These are phyloP conservation scores for Fusarium clavum DNA, from an alignment of 2,329 filamentous ascomycete species.

Conservation along the genomic window DNA sequence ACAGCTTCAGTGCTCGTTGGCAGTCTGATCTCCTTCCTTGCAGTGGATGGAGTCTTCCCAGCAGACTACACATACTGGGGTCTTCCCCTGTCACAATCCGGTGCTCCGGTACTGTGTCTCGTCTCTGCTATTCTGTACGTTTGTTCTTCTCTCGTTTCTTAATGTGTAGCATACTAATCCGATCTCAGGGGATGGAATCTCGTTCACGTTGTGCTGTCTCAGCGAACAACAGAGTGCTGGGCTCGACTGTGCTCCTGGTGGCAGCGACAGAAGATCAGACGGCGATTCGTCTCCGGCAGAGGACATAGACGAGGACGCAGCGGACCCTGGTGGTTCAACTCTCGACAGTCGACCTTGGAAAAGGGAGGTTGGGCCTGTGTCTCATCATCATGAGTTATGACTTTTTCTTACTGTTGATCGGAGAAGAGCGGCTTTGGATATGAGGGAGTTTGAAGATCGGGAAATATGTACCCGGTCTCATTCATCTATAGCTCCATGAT, in stretches of 20 bases:
- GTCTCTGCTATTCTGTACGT: constrained; percentile 53
- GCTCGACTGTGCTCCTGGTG: constrained; percentile 37
- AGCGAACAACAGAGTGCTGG: constrained; percentile 37
- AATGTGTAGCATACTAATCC: constrained; percentile 15
- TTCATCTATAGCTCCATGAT: not conserved
- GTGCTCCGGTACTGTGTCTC: constrained; percentile 52
- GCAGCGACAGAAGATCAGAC: constrained; percentile 34
- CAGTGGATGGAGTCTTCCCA: constrained; percentile 53
- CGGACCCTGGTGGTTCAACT: constrained; percentile 38
- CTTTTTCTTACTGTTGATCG: constrained; percentile 17
- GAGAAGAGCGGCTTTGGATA: not conserved
- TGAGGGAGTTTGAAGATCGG: not conserved
- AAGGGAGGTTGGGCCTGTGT: constrained; percentile 42
- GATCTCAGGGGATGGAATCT: constrained; percentile 39
- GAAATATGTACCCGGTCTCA: not conserved
- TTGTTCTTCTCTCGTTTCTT: not conserved
- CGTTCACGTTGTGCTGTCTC: constrained; percentile 41
- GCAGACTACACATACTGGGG: constrained; percentile 53
- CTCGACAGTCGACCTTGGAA: constrained; percentile 22
- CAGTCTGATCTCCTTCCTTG: constrained; percentile 52
- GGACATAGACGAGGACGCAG: constrained; percentile 26
- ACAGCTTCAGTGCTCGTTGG: constrained; percentile 51
- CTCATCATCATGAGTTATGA: constrained; percentile 35
- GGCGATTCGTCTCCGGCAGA: constrained; percentile 22
- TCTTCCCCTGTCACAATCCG: constrained; percentile 45